A percentile compares a stretch with the other conserved stretches of the same genome.
Conservation (phyloP, 768 basidiomycete species). For the Hypholoma fasciculare region DNA sequence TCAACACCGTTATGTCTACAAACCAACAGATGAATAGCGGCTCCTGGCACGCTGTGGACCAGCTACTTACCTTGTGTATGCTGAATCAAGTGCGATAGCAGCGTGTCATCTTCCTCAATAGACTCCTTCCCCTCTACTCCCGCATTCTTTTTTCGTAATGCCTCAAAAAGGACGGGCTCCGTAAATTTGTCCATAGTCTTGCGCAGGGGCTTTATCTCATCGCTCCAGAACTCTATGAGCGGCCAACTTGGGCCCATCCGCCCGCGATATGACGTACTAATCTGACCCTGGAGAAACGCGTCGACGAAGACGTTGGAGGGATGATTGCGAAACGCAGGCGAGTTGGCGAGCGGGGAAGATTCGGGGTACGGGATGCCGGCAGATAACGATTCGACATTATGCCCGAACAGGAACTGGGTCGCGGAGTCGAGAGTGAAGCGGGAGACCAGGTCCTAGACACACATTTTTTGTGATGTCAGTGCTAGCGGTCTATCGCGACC, state of each 20-base stretch:
- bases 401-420: slow-evolving; percentile 60
- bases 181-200: slow-evolving; percentile 43
- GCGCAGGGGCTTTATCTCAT: slow-evolving; percentile 40
- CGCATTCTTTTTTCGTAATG: slow-evolving; percentile 29
- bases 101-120: slow-evolving; percentile 34
- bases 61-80: slow-evolving; percentile 42
- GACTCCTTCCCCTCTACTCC: slow-evolving; percentile 13
- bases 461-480: not conserved
- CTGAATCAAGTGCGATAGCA: slow-evolving; percentile 47
- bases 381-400: slow-evolving; percentile 48
- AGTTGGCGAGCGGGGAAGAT: slow-evolving; percentile 28
- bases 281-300: slow-evolving; percentile 53
- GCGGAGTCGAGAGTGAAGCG: slow-evolving; percentile 67
- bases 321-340: slow-evolving; percentile 23
- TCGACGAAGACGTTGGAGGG: slow-evolving; percentile 42
- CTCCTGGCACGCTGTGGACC: not conserved
- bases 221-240: slow-evolving; percentile 46
- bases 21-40: not conserved
- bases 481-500: not conserved
- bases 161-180: slow-evolving; percentile 39
- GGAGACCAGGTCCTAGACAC: slow-evolving; percentile 37
- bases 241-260: slow-evolving; percentile 51
- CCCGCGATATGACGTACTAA: slow-evolving; percentile 34
- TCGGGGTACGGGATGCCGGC: slow-evolving; percentile 51
- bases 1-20: slow-evolving; percentile 15